Conservation (phyloP, 1,139 yeast species). For the Taphrina wiesneri region DNA sequence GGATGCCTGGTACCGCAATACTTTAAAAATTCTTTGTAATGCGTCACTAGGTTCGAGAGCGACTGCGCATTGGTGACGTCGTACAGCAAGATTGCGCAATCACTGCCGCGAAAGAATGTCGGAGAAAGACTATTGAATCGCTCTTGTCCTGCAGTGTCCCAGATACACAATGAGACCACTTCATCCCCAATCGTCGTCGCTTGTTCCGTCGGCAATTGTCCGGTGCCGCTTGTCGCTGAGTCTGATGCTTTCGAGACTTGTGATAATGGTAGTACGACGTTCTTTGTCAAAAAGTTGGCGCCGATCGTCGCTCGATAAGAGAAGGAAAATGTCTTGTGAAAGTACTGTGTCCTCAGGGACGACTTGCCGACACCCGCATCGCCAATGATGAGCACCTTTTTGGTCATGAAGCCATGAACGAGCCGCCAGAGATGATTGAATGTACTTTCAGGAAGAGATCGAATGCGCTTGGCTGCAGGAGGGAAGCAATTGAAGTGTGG, state of each 20-base stretch:
- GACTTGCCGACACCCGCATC: constrained; percentile 34
- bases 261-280: constrained; percentile 1
- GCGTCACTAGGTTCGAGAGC: constrained; percentile 54
- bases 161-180: constrained; percentile 54
- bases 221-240: not conserved
- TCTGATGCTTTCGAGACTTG: not conserved
- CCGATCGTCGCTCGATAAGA: constrained; percentile 33
- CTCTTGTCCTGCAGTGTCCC: constrained; percentile 73
- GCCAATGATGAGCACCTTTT: constrained; percentile 19
- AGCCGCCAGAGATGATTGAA: not conserved
- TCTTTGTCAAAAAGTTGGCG: constrained; percentile 32
- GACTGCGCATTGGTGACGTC: constrained; percentile 58
- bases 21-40: constrained; percentile 56
- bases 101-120: constrained; percentile 64
- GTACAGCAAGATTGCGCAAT: constrained; percentile 59
- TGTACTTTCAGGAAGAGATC: too few species aligned
- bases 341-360: constrained; percentile 14
- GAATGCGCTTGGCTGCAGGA: too few species aligned
- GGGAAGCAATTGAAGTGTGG: not conserved
- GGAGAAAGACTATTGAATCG: constrained; percentile 61
- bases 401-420: not conserved
- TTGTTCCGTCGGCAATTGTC: not conserved
- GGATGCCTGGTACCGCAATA: constrained; percentile 57
- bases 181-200: constrained; percentile 26
- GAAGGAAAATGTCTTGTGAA: constrained; percentile 18